These are phyloP conservation scores for Oidiodendron maius DNA, from an alignment of 495 filamentous ascomycete genomes.

Conservation along the genomic window DNA sequence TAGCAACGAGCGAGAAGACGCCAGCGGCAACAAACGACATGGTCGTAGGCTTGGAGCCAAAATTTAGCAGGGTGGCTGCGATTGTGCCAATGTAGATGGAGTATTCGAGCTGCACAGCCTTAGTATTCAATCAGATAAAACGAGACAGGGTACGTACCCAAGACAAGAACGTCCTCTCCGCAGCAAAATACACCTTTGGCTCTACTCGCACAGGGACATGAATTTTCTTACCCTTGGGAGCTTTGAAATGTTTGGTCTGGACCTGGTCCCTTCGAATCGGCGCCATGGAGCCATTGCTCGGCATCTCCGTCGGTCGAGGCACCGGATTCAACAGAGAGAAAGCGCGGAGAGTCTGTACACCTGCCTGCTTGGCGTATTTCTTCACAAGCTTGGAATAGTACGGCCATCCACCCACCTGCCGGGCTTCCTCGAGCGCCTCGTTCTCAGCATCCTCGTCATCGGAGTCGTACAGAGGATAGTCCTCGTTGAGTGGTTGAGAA, in stretches of 20 bases:
- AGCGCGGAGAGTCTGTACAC: not conserved
- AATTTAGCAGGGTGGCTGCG: constrained; percentile 88
- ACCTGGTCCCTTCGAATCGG: constrained; percentile 33
- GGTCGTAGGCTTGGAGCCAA: constrained; percentile 43
- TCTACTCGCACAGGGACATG: constrained; percentile 94
- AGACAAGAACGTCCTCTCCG: constrained; percentile 89
- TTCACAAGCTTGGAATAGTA: constrained; percentile 55
- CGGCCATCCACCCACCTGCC: constrained; percentile 62
- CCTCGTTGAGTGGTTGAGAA: constrained; percentile 52
- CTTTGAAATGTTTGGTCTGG: constrained; percentile 65
- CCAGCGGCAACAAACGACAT: constrained; percentile 61
- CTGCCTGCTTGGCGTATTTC: constrained; percentile 32
- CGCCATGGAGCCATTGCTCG: constrained; percentile 22
- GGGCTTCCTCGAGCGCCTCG: constrained; percentile 65
- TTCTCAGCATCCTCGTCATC: constrained; percentile 71
- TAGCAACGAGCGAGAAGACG: constrained; percentile 76
- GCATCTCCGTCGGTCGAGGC: constrained; percentile 48
- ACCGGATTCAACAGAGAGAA: not conserved
- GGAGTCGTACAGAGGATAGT: constrained; percentile 88
- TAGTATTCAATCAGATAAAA: not conserved
- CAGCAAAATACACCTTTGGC: constrained; percentile 96
- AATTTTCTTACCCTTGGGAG: constrained; percentile 86
- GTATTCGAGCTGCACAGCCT: constrained; percentile 68
- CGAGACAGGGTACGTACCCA: constrained; percentile 52
- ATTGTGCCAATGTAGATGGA: constrained; percentile 90